Evolutionary conservation across 768 basidiomycete species (phyloP).

Genomic region (Nidularia sp.): DNA sequence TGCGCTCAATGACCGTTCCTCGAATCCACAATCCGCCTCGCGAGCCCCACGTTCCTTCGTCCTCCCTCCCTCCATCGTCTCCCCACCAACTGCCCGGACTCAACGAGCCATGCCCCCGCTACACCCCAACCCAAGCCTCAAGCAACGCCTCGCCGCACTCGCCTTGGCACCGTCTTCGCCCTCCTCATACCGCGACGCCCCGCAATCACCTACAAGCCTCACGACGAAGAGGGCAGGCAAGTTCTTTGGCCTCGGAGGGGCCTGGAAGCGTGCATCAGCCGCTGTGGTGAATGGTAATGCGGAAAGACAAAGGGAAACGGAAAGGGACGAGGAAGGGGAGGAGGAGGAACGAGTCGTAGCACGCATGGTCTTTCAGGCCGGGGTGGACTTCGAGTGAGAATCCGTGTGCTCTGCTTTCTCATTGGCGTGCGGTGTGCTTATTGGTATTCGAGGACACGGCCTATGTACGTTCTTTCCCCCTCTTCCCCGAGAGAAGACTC

Average conservation of each 20-base stretch:
- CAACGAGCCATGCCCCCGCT: slow-evolving; percentile 10
- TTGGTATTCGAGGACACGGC: slow-evolving; percentile 60
- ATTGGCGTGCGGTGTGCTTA: background rate
- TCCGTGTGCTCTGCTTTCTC: background rate
- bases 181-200: slow-evolving; percentile 23
- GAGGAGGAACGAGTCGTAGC: slow-evolving; percentile 36
- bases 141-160: slow-evolving; percentile 64
- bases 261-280: slow-evolving; percentile 8
- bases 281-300: background rate
- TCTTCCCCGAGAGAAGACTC: background rate
- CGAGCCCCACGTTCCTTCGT: background rate
- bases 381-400: slow-evolving; percentile 84
- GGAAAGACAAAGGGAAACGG: background rate
- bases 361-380: slow-evolving; percentile 82
- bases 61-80: background rate
- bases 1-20: no score
- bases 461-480: slow-evolving; percentile 55
- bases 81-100: background rate
- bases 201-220: slow-evolving; percentile 4
- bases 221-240: slow-evolving; percentile 1
- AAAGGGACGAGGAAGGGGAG: no score
- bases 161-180: slow-evolving; percentile 51
- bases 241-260: background rate
- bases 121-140: slow-evolving; percentile 38
- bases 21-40: no score